Base-by-base conservation (phyloP, 83 land plant species). In the Thuja plicata region DNA sequence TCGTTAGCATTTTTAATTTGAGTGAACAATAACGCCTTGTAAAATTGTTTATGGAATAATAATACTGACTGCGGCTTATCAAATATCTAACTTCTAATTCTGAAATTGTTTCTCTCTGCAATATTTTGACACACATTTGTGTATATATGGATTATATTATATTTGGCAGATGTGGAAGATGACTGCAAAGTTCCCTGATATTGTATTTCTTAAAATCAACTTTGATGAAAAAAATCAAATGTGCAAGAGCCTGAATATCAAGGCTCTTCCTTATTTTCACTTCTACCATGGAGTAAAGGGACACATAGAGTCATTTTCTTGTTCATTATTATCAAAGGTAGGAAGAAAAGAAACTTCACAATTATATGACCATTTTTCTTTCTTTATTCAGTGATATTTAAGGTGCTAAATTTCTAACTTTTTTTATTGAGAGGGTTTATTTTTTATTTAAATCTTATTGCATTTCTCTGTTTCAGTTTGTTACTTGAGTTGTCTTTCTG, bases 171-270 rank as follows among this genome's bases (percentile, higher is more conserved):
- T 98, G 38, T 98, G 99, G 92, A 96, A 89, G 88, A 91, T 97
- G 57, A 98, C 97, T 30, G 91, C 91, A 74, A 96, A 97, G 83
- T 91, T 96, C 83, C 92, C 91, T 73, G 99, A 98, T 9, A 92
- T 97, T 38, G 70, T 92, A 71, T 98, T 98, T 84, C 32, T 96
- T 3, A 98, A 98, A 90, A 94, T 98, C 70, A 97, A 98, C 89
- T 98, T 98, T 90, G 99, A 98, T 87, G 99, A 97, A 80, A 98
- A 96, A 87, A 98, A 98, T 86, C 95, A 98, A 8, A 95, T 98
- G 98, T 98, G 99, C 93, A 98, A 96, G 88, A 92, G 95, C 71
- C 86, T 98, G 90, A 95, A 95, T 88, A 94, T 98, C 24, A 95
- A 92, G 89, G 97, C 96, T 40, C 95, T 98, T 83, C 99, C 99